These are phyloP conservation scores for Neofusicoccum parvum DNA, from an alignment of 2,329 filamentous ascomycete genomes.

Conservation along the genomic window DNA sequence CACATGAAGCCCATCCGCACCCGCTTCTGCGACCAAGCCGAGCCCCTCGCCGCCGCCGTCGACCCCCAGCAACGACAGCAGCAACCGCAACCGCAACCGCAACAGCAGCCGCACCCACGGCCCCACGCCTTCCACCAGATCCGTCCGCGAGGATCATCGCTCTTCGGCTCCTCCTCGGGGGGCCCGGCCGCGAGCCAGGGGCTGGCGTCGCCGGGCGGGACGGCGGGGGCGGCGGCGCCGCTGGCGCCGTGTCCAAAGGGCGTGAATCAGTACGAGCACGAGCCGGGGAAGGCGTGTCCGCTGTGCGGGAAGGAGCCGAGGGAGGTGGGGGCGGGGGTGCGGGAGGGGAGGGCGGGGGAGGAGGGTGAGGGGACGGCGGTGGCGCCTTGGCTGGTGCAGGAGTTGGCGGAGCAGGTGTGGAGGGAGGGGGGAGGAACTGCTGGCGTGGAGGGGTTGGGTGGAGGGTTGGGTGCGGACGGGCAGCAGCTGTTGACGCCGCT, in stretches of 20 bases:
- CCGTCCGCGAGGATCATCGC: too few species aligned
- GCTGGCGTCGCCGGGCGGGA: background rate
- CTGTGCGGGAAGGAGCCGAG: background rate
- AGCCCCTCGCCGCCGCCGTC: background rate
- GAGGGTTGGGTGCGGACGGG: too few species aligned
- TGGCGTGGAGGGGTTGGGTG: background rate
- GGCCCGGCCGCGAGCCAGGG: background rate
- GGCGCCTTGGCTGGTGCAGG: background rate
- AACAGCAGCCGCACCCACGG: too few species aligned
- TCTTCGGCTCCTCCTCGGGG: background rate
- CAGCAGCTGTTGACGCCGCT: conserved; percentile 8
- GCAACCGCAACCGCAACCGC: too few species aligned
- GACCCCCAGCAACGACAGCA: background rate
- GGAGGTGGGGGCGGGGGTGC: background rate
- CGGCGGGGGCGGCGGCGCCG: background rate
- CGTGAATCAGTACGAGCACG: conserved; percentile 15
- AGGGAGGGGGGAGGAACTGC: background rate
- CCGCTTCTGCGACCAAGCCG: conserved; percentile 17
- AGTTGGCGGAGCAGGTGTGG: background rate
- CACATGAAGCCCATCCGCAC: conserved; percentile 15
- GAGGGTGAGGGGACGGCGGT: background rate
- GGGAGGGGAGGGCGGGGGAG: background rate
- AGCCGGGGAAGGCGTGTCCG: conserved; percentile 5
- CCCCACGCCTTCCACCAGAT: too few species aligned
- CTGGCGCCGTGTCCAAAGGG: background rate